Evolutionary conservation across 2,329 filamentous ascomycete genomes (phyloP).

Genomic region (Fusarium albidum): DNA sequence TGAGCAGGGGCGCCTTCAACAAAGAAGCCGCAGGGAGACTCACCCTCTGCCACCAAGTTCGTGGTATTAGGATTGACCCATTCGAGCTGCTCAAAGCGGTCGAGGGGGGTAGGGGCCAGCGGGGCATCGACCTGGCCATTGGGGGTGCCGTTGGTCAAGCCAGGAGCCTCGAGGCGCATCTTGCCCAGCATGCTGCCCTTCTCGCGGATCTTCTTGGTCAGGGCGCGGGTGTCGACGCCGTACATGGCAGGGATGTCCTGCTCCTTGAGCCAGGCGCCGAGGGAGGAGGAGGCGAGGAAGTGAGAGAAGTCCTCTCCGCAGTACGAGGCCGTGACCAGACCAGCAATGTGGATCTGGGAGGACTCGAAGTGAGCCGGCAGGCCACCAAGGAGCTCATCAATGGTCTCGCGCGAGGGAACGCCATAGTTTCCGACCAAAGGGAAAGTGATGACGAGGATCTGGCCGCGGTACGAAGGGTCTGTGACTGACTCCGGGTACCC

Average conservation of each 20-base stretch:
- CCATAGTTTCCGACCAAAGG: slow-evolving; percentile 97
- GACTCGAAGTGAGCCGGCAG: slow-evolving; percentile 95
- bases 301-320: slow-evolving; percentile 96
- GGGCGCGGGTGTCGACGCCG: slow-evolving; percentile 89
- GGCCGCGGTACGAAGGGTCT: slow-evolving; percentile 86
- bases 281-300: slow-evolving; percentile 87
- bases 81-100: slow-evolving; percentile 78
- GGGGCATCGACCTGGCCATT: slow-evolving; percentile 42
- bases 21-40: slow-evolving; percentile 50
- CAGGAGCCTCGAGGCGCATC: slow-evolving; percentile 74
- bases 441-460: slow-evolving; percentile 97
- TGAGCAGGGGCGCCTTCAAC: slow-evolving; percentile 47
- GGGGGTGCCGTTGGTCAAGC: slow-evolving; percentile 53
- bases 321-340: slow-evolving; percentile 90
- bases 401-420: slow-evolving; percentile 84
- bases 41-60: slow-evolving; percentile 95
- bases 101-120: slow-evolving; percentile 39
- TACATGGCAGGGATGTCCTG: slow-evolving; percentile 94
- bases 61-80: slow-evolving; percentile 93
- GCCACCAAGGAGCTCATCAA: slow-evolving; percentile 85
- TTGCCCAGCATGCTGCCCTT: slow-evolving; percentile 97
- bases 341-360: slow-evolving; percentile 90
- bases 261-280: slow-evolving; percentile 96
- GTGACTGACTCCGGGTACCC: slow-evolving; percentile 96
- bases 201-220: slow-evolving; percentile 94